A percentile compares a stretch with the other conserved stretches of the same genome.
Conservation (phyloP, 177 flowering plant genomes). For the Telopea speciosissima region DNA sequence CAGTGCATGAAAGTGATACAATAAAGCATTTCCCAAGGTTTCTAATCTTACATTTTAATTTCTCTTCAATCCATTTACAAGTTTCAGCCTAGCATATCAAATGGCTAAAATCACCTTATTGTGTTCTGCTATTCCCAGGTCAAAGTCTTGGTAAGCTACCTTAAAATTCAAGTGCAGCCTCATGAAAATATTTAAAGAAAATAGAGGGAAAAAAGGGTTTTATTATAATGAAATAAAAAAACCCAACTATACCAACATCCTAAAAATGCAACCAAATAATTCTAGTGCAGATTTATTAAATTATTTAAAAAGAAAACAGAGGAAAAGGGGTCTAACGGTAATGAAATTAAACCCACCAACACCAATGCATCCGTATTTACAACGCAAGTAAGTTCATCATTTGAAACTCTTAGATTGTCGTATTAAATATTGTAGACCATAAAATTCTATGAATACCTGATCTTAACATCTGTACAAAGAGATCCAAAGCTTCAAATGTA, state of each 20-base stretch:
- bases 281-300: too few relatives aligned
- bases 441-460: constrained; percentile 40
- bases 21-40: neutral
- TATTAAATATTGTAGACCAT: neutral
- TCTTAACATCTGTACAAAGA: constrained; percentile 49
- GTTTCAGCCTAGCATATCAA: neutral
- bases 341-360: neutral
- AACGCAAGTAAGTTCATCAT: too few relatives aligned
- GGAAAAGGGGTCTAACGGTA: too few relatives aligned
- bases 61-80: neutral
- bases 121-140: neutral
- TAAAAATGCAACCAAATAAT: too few relatives aligned
- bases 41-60: neutral
- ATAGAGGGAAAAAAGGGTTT: too few relatives aligned
- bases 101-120: neutral
- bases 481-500: constrained; percentile 34
- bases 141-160: neutral
- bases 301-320: too few relatives aligned
- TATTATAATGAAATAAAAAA: too few relatives aligned
- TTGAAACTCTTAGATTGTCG: too few relatives aligned
- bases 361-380: neutral
- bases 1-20: neutral
- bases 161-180: too few relatives aligned
- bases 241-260: too few relatives aligned
- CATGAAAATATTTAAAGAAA: too few relatives aligned